These are phyloP conservation scores for Fragaria iinumae DNA, from an alignment of 306 rosid species.

Conservation along the genomic window DNA sequence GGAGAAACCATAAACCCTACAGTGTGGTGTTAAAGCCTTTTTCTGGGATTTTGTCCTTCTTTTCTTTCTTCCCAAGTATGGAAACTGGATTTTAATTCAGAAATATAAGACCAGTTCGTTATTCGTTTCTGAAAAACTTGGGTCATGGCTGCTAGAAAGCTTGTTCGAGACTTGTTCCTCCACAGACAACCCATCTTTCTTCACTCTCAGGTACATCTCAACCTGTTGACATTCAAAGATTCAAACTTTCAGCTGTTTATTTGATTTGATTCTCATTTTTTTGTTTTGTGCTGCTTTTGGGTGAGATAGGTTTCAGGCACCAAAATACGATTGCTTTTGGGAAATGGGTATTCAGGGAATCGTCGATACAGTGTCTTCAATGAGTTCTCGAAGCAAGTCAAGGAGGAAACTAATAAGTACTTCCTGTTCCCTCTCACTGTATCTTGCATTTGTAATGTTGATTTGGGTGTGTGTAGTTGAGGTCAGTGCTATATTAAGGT, in stretches of 20 bases:
- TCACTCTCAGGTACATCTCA: constrained; percentile 49
- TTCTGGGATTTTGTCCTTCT: not conserved
- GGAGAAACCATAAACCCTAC: constrained; percentile 31
- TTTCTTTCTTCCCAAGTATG: constrained; percentile 14
- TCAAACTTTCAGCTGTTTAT: not conserved
- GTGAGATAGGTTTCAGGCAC: constrained; percentile 40
- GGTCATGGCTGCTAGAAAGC: constrained; percentile 57
- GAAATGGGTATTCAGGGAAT: constrained; percentile 33
- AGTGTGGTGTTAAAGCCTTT: not conserved
- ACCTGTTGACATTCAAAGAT: not conserved
- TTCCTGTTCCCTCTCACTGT: constrained; percentile 4
- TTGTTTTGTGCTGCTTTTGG: not conserved
- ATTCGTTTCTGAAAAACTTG: not conserved
- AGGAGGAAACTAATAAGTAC: constrained; percentile 76
- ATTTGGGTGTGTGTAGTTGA: not conserved
- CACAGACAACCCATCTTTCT: constrained; percentile 41
- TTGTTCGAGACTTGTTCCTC: constrained; percentile 64
- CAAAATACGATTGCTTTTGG: constrained; percentile 39
- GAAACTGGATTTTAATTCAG: constrained; percentile 5
- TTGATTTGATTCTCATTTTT: not conserved
- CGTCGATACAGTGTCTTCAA: constrained; percentile 69
- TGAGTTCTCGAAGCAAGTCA: constrained; percentile 70
- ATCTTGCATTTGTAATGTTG: not conserved
- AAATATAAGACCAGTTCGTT: not conserved
- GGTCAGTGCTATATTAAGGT: not conserved